Percentiles rank a stretch among this genome's conserved stretches.
These are phyloP conservation scores for Anisogramma anomala DNA, from an alignment of 2,329 filamentous ascomycete species.

Conservation along the genomic window DNA sequence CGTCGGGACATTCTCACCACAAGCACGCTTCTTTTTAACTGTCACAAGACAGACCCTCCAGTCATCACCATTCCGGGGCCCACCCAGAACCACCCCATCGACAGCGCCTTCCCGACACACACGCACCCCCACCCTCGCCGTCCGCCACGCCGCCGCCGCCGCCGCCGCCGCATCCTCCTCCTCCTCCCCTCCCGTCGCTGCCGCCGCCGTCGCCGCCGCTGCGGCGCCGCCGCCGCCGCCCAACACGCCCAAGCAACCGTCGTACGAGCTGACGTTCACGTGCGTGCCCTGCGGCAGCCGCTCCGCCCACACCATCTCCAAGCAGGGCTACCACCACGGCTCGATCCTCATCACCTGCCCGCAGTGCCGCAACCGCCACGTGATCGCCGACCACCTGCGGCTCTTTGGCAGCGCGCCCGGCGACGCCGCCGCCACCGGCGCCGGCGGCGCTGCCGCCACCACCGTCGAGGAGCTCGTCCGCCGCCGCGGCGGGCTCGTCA, in stretches of 20 bases:
- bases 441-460: conserved; percentile 56
- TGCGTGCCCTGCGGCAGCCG: conserved; percentile 74
- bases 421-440: too few species aligned
- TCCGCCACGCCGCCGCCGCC: too few species aligned
- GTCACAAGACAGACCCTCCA: neutral
- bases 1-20: neutral
- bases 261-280: conserved; percentile 85
- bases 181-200: too few species aligned
- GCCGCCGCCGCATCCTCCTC: too few species aligned
- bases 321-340: conserved; percentile 89
- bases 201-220: too few species aligned
- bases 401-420: conserved; percentile 62
- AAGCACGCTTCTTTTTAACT: neutral
- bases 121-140: too few species aligned
- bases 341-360: conserved; percentile 85
- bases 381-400: conserved; percentile 79
- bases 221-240: too few species aligned
- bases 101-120: conserved; percentile 15
- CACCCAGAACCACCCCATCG: neutral
- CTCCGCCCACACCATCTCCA: conserved; percentile 76
- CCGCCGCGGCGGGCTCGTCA: conserved; percentile 63
- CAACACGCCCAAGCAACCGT: conserved; percentile 36
- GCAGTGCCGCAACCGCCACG: conserved; percentile 70
- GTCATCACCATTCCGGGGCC: neutral
- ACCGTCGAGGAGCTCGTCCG: conserved; percentile 66